These are phyloP conservation scores for Cyberlindnera euphorbiae DNA, from an alignment of 805 yeast genomes.

Conservation along the genomic window DNA sequence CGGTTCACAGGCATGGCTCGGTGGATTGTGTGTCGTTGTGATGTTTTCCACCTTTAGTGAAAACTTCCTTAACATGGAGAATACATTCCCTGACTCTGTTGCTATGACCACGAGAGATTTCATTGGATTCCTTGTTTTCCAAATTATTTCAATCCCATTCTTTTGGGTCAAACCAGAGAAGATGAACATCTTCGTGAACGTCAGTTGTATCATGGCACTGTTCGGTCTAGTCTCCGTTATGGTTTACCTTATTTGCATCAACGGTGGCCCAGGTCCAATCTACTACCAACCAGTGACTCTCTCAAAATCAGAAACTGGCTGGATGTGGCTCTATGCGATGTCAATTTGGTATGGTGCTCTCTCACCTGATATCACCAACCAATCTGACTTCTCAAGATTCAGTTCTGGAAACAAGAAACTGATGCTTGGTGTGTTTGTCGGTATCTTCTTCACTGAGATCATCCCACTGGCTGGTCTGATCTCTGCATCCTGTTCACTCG, in stretches of 20 bases:
- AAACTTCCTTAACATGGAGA: constrained; percentile 31
- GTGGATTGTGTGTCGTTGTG: constrained; percentile 36
- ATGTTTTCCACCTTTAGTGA: constrained; percentile 34
- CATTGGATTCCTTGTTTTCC: constrained; percentile 41
- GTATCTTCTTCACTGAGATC: constrained; percentile 33
- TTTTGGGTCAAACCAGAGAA: constrained; percentile 41
- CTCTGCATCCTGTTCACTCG: constrained; percentile 32
- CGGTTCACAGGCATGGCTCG: constrained; percentile 40
- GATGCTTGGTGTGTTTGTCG: constrained; percentile 28
- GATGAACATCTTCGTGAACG: constrained; percentile 33
- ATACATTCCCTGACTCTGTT: constrained; percentile 34
- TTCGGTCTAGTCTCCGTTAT: constrained; percentile 39
- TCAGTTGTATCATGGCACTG: constrained; percentile 33
- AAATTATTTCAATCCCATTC: constrained; percentile 37
- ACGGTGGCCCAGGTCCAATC: constrained; percentile 34
- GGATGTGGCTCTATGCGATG: constrained; percentile 39
- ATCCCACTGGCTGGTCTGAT: constrained; percentile 38
- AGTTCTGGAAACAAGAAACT: constrained; percentile 26
- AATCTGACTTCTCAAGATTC: constrained; percentile 38
- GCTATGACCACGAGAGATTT: constrained; percentile 38
- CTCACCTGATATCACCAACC: constrained; percentile 36
- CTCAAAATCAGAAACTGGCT: constrained; percentile 28
- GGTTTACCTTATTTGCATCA: constrained; percentile 29
- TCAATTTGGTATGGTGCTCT: constrained; percentile 37
- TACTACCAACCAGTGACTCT: constrained; percentile 25